Conservation (phyloP, 2,329 filamentous ascomycete genomes). For the Elsinoe arachidis region DNA sequence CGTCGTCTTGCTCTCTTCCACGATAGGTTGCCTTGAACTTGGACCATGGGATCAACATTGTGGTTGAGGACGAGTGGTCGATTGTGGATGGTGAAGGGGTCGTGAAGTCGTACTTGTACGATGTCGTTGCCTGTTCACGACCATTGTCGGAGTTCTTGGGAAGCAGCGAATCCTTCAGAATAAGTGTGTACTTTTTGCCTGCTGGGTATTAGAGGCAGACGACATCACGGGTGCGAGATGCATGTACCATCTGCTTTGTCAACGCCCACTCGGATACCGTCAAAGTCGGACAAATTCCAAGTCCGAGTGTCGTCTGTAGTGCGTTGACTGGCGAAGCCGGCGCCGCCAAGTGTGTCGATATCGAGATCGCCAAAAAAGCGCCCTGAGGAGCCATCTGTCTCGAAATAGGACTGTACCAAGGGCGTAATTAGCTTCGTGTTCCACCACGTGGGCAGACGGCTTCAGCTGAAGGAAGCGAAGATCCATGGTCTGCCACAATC, state of each 20-base stretch:
- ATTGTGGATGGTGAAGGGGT: slow-evolving; percentile 21
- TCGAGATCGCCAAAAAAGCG: slow-evolving; percentile 62
- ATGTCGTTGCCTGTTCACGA: slow-evolving; percentile 61
- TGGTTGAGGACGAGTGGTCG: slow-evolving; percentile 16
- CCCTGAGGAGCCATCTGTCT: slow-evolving; percentile 31
- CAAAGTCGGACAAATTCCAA: slow-evolving; percentile 57
- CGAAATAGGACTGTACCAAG: slow-evolving; percentile 39
- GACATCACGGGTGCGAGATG: neutral
- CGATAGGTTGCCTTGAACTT: slow-evolving; percentile 65
- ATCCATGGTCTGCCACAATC: neutral
- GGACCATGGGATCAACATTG: slow-evolving; percentile 53
- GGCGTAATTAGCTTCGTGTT: neutral
- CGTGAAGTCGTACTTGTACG: slow-evolving; percentile 64
- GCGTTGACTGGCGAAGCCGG: slow-evolving; percentile 73
- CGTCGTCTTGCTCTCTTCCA: slow-evolving; percentile 55
- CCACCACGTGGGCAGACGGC: neutral
- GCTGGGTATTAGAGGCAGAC: neutral
- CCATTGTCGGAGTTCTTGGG: slow-evolving; percentile 51
- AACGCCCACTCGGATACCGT: slow-evolving; percentile 52
- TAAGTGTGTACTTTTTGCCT: slow-evolving; percentile 61
- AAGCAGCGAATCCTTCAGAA: slow-evolving; percentile 61
- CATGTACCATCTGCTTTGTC: slow-evolving; percentile 43
- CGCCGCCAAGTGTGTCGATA: slow-evolving; percentile 65
- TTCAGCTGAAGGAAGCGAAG: neutral
- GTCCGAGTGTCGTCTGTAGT: slow-evolving; percentile 48